Base-by-base conservation (phyloP, 345 rosid species). In the Sonneratia caseolaris region DNA sequence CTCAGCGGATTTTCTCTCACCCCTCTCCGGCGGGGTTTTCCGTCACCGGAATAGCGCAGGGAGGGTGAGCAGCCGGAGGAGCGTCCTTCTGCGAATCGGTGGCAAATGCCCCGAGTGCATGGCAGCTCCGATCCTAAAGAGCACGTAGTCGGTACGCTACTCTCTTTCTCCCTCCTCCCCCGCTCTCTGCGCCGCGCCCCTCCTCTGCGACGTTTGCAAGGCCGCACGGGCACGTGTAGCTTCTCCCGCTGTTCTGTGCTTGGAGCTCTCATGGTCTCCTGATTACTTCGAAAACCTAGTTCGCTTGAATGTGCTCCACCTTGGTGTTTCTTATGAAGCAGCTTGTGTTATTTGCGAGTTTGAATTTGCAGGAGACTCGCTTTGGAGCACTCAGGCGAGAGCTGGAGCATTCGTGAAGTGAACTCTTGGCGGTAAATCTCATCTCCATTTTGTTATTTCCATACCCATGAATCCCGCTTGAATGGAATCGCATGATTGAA, bases 41-140 rank as follows among this genome's bases (percentile, higher is more conserved):
- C 32, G 61, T 48, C 53, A 8, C 36, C 62, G 36, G 4, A 24
- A 27, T 42, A 42, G 69, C 70, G 61, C 43, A 43, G 61, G 14
- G 68, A 16, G 40, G 37, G 88, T 86, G 96, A 87, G 87, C 78
- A 86, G 90, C 79, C 89, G 98, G 97, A 82, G 83, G 85, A 85
- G 75, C 71, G 88, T 90, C 73, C 90, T 95, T 73, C 92, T 89
- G 37, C 93, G 97, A 77, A 86, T 92, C 75, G 97, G 99, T 64
- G 98, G 92, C 79, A 89, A 89, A 69, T 84, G 87, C 72, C 81
- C 94, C 22, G 97, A 92, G 72, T 95, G 89, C 78, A 27, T 27
- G 76, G 79, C 73, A 82, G 81, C 77, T 76, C 89, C 79, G 97
- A 92, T 81, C 79, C 79, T 81, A 92, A 92, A 83, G 96, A 87